These are phyloP conservation scores for Iberis pinnata DNA, from an alignment of 345 rosid species.

Conservation along the genomic window DNA sequence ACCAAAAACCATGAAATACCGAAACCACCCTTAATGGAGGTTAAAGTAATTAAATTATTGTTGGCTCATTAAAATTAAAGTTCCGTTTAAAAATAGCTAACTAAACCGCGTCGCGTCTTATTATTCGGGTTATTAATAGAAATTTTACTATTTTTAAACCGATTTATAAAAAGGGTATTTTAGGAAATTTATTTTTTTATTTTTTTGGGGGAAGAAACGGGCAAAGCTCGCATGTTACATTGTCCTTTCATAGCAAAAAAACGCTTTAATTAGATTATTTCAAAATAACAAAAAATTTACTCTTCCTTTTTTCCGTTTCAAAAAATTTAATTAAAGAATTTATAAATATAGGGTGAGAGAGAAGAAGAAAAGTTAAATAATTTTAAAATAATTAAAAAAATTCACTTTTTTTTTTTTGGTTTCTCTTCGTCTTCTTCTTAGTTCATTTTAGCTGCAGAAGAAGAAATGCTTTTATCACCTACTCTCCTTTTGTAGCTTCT, in stretches of 20 bases:
- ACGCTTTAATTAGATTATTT: constrained; percentile 42
- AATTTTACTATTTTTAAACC: constrained; percentile 17
- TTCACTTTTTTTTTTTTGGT: background rate
- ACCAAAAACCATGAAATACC: constrained; percentile 8
- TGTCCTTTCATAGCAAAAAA: constrained; percentile 45
- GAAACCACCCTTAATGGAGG: background rate
- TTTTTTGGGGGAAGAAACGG: constrained; percentile 41
- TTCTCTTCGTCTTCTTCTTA: constrained; percentile 15
- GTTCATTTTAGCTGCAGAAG: constrained; percentile 26
- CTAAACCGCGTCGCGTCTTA: constrained; percentile 18
- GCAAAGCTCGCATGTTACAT: constrained; percentile 74
- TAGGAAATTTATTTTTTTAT: constrained; percentile 11
- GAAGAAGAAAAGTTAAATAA: background rate
- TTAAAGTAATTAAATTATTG: background rate
- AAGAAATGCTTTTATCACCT: constrained; percentile 39
- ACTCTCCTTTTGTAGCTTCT: constrained; percentile 31
- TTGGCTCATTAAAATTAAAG: background rate
- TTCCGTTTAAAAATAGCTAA: constrained; percentile 16
- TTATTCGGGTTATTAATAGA: too few relatives aligned
- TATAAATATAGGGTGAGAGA: constrained; percentile 20
- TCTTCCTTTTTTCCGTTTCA: constrained; percentile 30
- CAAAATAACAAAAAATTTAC: constrained; percentile 20
- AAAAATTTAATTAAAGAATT: constrained; percentile 5
- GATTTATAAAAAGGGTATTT: constrained; percentile 30
- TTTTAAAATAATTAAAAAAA: background rate